Evolutionary conservation across 202 grass and related monocot genomes (phyloP), one percentile per base, ranked within the genome.

Genomic region (Schoenoplectus triqueter): DNA sequence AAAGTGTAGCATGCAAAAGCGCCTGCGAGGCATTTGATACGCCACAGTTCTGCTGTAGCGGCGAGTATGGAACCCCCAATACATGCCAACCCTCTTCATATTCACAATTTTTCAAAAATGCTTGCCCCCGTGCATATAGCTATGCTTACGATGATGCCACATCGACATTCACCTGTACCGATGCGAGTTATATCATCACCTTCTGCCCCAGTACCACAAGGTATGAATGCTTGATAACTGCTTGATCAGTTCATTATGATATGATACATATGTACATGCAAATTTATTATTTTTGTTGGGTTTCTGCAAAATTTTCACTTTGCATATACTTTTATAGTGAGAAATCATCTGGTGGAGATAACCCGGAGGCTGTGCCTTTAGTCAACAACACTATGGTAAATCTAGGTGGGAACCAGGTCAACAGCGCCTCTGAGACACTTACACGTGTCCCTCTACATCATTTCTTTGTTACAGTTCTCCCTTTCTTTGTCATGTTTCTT

Each of bases 141-240:
- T 97, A 97, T 84, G 94, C 94, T 0, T 97, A 91, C 87, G 94
- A 97, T 31, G 94, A 97, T 64, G 84, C 94, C 9, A 97, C 94
- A 0, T 97, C 94, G 4, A 97, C 94, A 0, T 97, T 97, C 64
- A 97, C 94, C 0, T 97, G 94, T 90, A 78, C 89, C 69, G 94
- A 87, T 60, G 90, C 71, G 42, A 88, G 45, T 60, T 97, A 97
- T 81, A 81, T 87, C 87, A 92, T 97, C 85, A 97, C 92, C 83
- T 97, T 97, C 88, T 97, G 94, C 86, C 94, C 94, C 0, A 88
- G 67, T 82, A 88, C 84, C 73, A 91, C 92, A 60, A 97, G 92
- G 94, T 94, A 87, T 31, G 31, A 31, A 31, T 31, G 31, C 31
- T 31, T 31, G 31, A 31, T 31, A 31, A 31, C 31, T 0, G 8